Evolutionary conservation across 164 flowering plant species (phyloP), one percentile per base, ranked within the genome.

Genomic region (Sedum album): DNA sequence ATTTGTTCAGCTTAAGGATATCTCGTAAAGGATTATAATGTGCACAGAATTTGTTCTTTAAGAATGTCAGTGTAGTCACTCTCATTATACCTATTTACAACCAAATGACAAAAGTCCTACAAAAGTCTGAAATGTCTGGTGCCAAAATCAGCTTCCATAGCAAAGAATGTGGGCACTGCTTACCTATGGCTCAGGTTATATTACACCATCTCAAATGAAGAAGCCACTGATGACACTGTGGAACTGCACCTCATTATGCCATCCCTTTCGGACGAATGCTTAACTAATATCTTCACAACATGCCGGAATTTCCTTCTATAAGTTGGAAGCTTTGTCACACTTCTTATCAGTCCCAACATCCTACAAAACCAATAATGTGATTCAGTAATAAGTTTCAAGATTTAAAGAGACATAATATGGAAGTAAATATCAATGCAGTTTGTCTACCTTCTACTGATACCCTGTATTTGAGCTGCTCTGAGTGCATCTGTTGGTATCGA

Each of bases 371-470:
- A 62, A 55, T 6, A 35, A 68, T 31, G n/a, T n/a, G 5, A 57
- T n/a, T 57, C 23, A 55, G 42, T 9, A n/a, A n/a, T n/a, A n/a
- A n/a, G n/a, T n/a, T n/a, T n/a, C n/a, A n/a, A n/a, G n/a, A n/a
- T n/a, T n/a, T n/a, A n/a, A n/a, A n/a, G n/a, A n/a, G n/a, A n/a
- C n/a, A n/a, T n/a, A n/a, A n/a, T n/a, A n/a, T 41, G 9, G 55
- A 20, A 13, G 15, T 14, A 30, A 20, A n/a, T 2, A n/a, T 8
- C 17, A 30, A 11, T 61, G 23, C 10, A 9, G 65, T 15, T 10
- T n/a, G n/a, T 11, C 35, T 81, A 90, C 98, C 98, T 90, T 82
- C 98, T 82, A 71, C 89, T 82, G 49, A 93, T 87, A 73, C 96
- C 96, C 55, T 88, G 82, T 62, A 93, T 86, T 73, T 90, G 98